Evolutionary conservation across 75 land plant species (phyloP), one percentile per base, ranked within the genome.

Genomic region (Selaginella tamariscina): DNA sequence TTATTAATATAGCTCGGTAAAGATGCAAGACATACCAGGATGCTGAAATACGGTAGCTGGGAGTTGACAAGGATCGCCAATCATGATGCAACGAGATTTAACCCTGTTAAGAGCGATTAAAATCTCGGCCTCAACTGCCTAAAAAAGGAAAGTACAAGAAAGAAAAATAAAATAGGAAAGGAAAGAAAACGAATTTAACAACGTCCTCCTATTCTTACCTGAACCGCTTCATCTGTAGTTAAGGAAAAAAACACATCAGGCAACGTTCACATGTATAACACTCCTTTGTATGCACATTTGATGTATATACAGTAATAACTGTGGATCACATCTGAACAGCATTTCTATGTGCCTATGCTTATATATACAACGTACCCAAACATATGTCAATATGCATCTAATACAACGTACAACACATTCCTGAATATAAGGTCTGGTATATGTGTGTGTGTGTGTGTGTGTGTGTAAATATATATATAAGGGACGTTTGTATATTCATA

Each of bases 61-160:
- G 30, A 73, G 49, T 32, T 73, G 74, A 0, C 31, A 55, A 28
- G 74, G 74, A 56, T 73, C 74, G 11, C 74, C 74, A 24, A 73
- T 70, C 56, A 73, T 49, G 24, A 73, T 70, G 32, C 74, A 73
- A 26, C 74, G 33, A 24, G 63, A 69, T 32, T 24, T 29, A 1
- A 56, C 69, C 68, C 70, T 68, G 21, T 68, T 30, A 13, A 73
- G 71, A 30, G 74, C 74, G 44, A 73, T 68, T 26, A 73, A 54
- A 24, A 56, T 66, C 32, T 73, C 74, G 13, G 71, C 32, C 32
- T 73, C 74, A 24, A 73, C 70, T 68, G 74, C 74, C 74, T 72
- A 22, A n/a, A 33, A 22, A 11, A 22, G 22, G 21, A 60, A 60
- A 18, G 23, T 13, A 60, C 23, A 60, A 18, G 11, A 18, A 22